Evolutionary conservation across 2,329 filamentous ascomycete species (phyloP).

Genomic region (Cadophora sp.): DNA sequence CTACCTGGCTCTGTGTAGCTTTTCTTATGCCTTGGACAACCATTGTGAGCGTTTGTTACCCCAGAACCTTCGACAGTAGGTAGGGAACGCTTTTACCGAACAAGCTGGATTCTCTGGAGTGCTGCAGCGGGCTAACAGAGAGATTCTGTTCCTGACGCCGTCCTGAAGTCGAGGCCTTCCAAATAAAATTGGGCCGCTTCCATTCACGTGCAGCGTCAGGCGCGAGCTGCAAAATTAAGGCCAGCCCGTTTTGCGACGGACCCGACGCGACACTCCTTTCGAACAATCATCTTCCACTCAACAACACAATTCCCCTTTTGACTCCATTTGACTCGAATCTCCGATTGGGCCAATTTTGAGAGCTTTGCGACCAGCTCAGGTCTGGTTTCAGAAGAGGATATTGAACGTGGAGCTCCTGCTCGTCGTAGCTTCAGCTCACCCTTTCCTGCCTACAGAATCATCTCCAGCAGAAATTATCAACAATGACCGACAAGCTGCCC

Average conservation of each 20-base stretch:
- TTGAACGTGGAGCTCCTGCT: neutral
- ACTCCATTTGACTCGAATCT: neutral
- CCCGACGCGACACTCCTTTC: neutral
- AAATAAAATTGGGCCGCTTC: slow-evolving; percentile 1
- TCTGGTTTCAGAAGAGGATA: neutral
- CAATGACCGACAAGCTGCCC: slow-evolving; percentile 96
- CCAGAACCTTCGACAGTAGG: neutral
- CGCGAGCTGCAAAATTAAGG: slow-evolving; percentile 7
- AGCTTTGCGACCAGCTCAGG: slow-evolving; percentile 6
- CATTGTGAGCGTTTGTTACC: slow-evolving; percentile 46
- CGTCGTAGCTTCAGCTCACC: neutral
- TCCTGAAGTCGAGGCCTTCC: neutral
- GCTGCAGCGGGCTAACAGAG: neutral
- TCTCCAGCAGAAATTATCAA: slow-evolving; percentile 36
- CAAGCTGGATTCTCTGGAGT: neutral
- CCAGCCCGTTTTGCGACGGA: slow-evolving; percentile 10
- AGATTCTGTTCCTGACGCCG: neutral
- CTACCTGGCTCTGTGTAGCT: slow-evolving; percentile 61
- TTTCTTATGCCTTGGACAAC: slow-evolving; percentile 60
- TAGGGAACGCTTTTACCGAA: neutral
- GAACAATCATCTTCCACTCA: neutral
- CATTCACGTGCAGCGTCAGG: slow-evolving; percentile 2
- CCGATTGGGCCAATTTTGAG: neutral
- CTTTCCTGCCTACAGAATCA: slow-evolving; percentile 6
- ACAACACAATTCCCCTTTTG: neutral